Conservation (phyloP, 163 green algal genomes). For the Volvox carteri region DNA sequence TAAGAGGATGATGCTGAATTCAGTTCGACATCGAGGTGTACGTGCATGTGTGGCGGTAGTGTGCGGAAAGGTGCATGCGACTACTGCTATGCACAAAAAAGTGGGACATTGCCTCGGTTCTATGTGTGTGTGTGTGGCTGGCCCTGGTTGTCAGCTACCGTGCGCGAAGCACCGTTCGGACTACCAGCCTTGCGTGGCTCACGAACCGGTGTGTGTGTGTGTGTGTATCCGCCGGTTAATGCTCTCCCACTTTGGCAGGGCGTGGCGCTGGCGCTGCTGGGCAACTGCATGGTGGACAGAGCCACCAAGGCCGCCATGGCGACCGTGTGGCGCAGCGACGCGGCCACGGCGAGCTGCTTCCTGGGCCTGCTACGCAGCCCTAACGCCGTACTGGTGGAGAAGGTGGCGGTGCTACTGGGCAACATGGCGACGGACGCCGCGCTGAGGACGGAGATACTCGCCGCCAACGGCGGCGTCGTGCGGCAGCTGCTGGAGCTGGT, state of each 20-base stretch:
- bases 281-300: conserved; percentile 71
- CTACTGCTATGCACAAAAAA: too few species aligned
- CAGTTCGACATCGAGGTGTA: too few species aligned
- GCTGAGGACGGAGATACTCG: conserved; percentile 50
- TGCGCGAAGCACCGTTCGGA: too few species aligned
- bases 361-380: conserved; percentile 26
- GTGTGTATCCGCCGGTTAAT: too few species aligned
- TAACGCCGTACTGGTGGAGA: conserved; percentile 47
- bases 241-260: conserved; percentile 61
- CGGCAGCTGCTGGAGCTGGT: conserved; percentile 23
- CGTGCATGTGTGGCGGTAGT: not conserved
- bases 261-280: conserved; percentile 64
- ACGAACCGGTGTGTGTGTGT: too few species aligned
- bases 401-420: conserved; percentile 65
- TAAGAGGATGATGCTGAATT: too few species aligned
- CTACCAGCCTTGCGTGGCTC: too few species aligned
- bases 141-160: too few species aligned
- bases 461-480: conserved; percentile 15
- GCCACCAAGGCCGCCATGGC: conserved; percentile 52
- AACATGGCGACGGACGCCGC: conserved; percentile 69
- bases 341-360: conserved; percentile 31
- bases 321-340: conserved; percentile 6
- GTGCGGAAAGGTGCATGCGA: too few species aligned
- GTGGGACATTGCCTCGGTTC: not conserved
- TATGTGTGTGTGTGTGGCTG: not conserved